phyloP scores from a whole-genome alignment of 768 basidiomycete species.

The Amanita rubescens region DNA sequence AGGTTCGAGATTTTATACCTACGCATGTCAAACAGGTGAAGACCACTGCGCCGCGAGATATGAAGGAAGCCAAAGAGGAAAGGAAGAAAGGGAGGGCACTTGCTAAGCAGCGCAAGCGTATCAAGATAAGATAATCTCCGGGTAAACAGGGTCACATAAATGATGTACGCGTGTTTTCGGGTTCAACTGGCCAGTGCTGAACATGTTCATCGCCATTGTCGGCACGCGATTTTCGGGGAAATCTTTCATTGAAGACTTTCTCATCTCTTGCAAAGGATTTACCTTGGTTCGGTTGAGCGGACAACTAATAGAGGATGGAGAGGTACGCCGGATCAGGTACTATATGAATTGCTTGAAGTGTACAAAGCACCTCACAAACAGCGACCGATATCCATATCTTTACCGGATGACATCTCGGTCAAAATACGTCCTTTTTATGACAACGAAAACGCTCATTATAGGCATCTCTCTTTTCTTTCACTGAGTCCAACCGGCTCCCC shows the following conservation, averaged over 20 bases:
- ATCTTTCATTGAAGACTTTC: conserved; percentile 50
- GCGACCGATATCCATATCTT: background rate
- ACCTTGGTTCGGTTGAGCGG: conserved; percentile 27
- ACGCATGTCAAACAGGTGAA: conserved; percentile 79
- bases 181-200: background rate
- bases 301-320: background rate
- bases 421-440: background rate
- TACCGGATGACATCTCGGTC: conserved; percentile 2
- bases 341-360: background rate
- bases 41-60: conserved; percentile 74
- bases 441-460: conserved; percentile 8
- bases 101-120: conserved; percentile 6
- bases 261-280: conserved; percentile 53
- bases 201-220: conserved; percentile 64
- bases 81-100: conserved; percentile 39
- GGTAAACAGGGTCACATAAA: background rate
- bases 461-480: conserved; percentile 34
- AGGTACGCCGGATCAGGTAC: conserved; percentile 1
- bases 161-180: background rate
- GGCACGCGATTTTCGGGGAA: conserved; percentile 61
- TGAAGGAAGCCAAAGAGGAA: conserved; percentile 58
- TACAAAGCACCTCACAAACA: background rate
- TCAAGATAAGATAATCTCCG: conserved; percentile 1
- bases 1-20: conserved; percentile 36
- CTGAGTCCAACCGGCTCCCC: conserved; percentile 28